Percentiles rank a stretch among this genome's conserved stretches.
These are phyloP conservation scores for Termitomyces sp. DNA, from an alignment of 768 basidiomycete species.

Conservation along the genomic window DNA sequence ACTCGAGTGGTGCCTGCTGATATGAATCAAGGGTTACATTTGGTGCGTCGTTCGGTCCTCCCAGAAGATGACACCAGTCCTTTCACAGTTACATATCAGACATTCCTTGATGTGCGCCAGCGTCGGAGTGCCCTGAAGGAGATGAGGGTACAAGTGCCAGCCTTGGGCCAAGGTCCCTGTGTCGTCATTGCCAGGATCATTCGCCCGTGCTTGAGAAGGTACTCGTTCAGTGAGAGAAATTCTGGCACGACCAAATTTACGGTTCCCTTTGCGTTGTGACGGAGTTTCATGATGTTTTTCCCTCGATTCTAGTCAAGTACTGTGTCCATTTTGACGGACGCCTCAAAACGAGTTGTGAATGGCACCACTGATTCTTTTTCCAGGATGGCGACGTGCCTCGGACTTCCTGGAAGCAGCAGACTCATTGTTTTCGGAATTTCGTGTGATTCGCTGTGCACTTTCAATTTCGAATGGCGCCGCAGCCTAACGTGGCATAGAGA, in stretches of 20 bases:
- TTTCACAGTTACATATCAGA: background rate
- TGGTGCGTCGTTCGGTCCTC: slow-evolving; percentile 4
- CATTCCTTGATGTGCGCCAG: background rate
- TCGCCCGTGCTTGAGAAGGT: background rate
- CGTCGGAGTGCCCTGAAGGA: slow-evolving; percentile 4
- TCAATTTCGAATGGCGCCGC: slow-evolving; percentile 2
- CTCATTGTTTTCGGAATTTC: background rate
- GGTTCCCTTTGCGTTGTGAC: slow-evolving; percentile 1
- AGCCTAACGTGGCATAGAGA: slow-evolving; percentile 7
- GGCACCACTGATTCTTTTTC: background rate
- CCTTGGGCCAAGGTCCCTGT: background rate
- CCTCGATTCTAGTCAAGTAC: background rate
- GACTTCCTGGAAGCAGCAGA: background rate
- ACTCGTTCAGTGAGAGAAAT: background rate
- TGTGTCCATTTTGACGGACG: background rate
- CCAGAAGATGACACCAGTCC: background rate
- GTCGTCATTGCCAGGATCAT: background rate
- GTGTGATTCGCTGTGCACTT: background rate
- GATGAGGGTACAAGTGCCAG: background rate
- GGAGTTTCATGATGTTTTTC: slow-evolving; percentile 1
- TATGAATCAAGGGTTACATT: background rate
- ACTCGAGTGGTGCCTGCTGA: slow-evolving; percentile 5
- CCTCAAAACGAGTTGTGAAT: background rate
- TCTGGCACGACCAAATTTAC: background rate
- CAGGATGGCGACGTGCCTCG: background rate